Conservation (phyloP, 768 basidiomycete species). For the Boletus rex-veris region DNA sequence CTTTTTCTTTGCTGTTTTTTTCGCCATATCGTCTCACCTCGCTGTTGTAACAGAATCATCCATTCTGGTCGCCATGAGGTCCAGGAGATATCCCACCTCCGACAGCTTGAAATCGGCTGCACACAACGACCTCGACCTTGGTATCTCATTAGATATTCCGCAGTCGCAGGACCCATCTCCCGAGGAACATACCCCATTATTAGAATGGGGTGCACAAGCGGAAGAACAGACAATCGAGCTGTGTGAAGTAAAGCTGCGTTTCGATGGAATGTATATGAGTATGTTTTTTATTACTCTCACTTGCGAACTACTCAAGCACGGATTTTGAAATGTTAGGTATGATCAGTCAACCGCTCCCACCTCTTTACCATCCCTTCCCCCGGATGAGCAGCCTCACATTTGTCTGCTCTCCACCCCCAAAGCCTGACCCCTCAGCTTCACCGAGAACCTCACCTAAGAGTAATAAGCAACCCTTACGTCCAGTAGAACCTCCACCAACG, state of each 20-base stretch:
- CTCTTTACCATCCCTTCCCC: conserved; percentile 38
- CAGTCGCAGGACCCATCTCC: conserved; percentile 10
- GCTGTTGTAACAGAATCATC: conserved; percentile 42
- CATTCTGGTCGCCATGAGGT: conserved; percentile 61
- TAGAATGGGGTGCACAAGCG: conserved; percentile 52
- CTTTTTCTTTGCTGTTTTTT: not conserved
- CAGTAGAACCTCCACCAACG: conserved; percentile 32
- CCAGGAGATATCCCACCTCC: conserved; percentile 44
- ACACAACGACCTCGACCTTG: conserved; percentile 44
- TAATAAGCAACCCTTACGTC: conserved; percentile 24
- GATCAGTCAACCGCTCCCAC: conserved; percentile 41
- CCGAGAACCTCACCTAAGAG: conserved; percentile 27
- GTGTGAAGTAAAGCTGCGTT: conserved; percentile 54
- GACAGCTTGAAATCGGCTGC: conserved; percentile 25
- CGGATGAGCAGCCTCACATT: conserved; percentile 47
- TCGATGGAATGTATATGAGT: conserved; percentile 46
- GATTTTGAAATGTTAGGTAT: conserved; percentile 33
- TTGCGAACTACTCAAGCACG: conserved; percentile 2
- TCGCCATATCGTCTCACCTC: not conserved
- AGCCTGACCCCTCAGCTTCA: conserved; percentile 23
- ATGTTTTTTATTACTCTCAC: conserved; percentile 16
- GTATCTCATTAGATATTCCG: conserved; percentile 25
- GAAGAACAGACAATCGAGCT: conserved; percentile 60
- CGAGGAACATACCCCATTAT: conserved; percentile 23
- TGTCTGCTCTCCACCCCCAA: conserved; percentile 37